These are phyloP conservation scores for Sporothrix brasiliensis DNA, from an alignment of 2,329 filamentous ascomycete genomes.

Conservation along the genomic window DNA sequence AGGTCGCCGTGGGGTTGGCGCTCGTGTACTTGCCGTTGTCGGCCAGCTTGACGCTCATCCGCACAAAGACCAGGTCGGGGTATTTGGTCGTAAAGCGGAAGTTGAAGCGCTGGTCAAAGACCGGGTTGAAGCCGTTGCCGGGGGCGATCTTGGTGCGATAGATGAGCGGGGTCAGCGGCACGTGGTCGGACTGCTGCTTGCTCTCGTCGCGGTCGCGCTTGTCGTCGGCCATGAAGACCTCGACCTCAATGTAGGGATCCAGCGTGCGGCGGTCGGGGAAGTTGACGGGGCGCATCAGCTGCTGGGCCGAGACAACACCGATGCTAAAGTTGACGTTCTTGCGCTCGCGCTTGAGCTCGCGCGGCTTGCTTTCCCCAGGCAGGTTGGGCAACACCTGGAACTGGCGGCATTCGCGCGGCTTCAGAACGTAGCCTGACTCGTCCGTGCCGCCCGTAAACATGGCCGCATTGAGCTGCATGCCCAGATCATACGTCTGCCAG, in stretches of 20 bases:
- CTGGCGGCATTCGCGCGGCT: slow-evolving; percentile 81
- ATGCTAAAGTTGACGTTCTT: slow-evolving; percentile 84
- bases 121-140: slow-evolving; percentile 91
- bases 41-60: slow-evolving; percentile 89
- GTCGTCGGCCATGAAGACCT: slow-evolving; percentile 92
- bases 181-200: slow-evolving; percentile 62
- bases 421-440: slow-evolving; percentile 87
- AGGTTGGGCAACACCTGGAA: slow-evolving; percentile 64
- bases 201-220: slow-evolving; percentile 81
- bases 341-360: slow-evolving; percentile 69
- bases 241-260: slow-evolving; percentile 92
- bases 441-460: slow-evolving; percentile 94
- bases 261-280: slow-evolving; percentile 61
- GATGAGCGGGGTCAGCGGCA: slow-evolving; percentile 30
- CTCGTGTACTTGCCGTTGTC: slow-evolving; percentile 72
- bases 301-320: slow-evolving; percentile 89
- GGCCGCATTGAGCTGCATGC: slow-evolving; percentile 94
- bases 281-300: slow-evolving; percentile 79
- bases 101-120: slow-evolving; percentile 77
- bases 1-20: slow-evolving; percentile 70
- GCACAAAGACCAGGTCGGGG: slow-evolving; percentile 89
- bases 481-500: slow-evolving; percentile 96
- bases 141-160: slow-evolving; percentile 78
- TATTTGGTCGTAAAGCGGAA: slow-evolving; percentile 91
- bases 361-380: slow-evolving; percentile 49